Percentiles rank a stretch among this genome's conserved stretches.
These are phyloP conservation scores for Naegleria fowleri DNA, from an alignment of 208 protist genomes.

Conservation along the genomic window DNA sequence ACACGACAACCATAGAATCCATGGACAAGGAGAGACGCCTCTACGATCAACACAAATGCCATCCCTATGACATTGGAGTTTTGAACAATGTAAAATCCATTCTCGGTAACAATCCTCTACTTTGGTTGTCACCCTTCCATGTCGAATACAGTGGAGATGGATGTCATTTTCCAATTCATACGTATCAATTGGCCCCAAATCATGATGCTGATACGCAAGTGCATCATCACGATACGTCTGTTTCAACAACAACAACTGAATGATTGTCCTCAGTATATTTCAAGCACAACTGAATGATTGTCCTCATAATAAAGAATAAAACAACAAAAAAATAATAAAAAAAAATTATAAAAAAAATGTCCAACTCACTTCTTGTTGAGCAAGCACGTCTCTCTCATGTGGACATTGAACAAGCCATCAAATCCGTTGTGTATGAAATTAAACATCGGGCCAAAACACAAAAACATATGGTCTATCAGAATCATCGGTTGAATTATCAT, in stretches of 20 bases:
- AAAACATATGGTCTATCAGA: conserved; percentile 12
- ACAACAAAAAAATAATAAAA: no score
- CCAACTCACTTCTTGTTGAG: not conserved
- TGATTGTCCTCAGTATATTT: no score
- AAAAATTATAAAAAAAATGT: conserved; percentile 5
- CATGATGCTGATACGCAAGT: no score
- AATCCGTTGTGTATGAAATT: not conserved
- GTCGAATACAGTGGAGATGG: not conserved
- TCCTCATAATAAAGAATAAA: no score
- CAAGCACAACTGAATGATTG: no score
- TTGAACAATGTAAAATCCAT: not conserved
- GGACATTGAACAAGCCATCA: conserved; percentile 16
- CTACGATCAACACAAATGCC: not conserved
- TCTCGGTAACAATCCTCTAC: not conserved
- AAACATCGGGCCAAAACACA: conserved; percentile 18
- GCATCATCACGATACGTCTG: no score
- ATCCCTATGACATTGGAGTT: not conserved
- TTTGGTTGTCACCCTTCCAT: not conserved
- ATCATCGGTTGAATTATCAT: conserved; percentile 16
- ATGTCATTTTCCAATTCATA: not conserved
- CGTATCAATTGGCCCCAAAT: no score
- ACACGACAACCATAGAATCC: not conserved
- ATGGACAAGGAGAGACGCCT: not conserved
- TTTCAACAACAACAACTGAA: no score
- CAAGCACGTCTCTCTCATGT: not conserved